These are phyloP conservation scores for Kuraishia piskuri DNA, from an alignment of 805 yeast species.

Conservation along the genomic window DNA sequence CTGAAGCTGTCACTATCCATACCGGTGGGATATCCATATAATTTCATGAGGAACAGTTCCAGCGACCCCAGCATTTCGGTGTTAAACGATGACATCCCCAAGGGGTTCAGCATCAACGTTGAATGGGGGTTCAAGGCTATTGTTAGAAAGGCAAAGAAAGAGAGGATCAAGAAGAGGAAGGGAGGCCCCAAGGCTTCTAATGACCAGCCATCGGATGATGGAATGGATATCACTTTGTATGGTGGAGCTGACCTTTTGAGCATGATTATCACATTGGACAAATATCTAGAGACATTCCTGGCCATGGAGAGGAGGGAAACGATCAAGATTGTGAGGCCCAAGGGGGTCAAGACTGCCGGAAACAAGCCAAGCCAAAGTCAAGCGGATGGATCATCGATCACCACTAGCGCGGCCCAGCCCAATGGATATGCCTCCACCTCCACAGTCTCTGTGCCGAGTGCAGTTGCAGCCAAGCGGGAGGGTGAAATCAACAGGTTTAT, in stretches of 20 bases:
- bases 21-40: constrained; percentile 46
- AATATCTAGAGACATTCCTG: constrained; percentile 48
- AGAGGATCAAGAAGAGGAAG: constrained; percentile 3
- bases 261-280: constrained; percentile 46
- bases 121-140: constrained; percentile 54
- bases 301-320: constrained; percentile 53
- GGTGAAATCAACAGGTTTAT: constrained; percentile 18
- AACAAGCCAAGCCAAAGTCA: too few relatives aligned
- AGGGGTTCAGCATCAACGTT: constrained; percentile 59
- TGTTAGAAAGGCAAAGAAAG: constrained; percentile 26
- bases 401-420: too few relatives aligned
- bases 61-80: constrained; percentile 41
- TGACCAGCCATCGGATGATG: constrained; percentile 3
- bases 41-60: constrained; percentile 13
- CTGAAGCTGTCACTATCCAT: constrained; percentile 44
- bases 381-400: too few relatives aligned
- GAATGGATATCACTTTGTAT: constrained; percentile 16
- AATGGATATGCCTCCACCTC: background rate
- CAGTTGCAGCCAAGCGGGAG: constrained; percentile 8
- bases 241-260: constrained; percentile 44
- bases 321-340: constrained; percentile 42
- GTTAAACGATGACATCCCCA: constrained; percentile 58
- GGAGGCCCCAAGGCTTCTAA: background rate
- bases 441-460: background rate
- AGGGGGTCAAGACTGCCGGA: background rate